Conservation (phyloP, 768 basidiomycete species). For the Thelephora aurantiotincta region DNA sequence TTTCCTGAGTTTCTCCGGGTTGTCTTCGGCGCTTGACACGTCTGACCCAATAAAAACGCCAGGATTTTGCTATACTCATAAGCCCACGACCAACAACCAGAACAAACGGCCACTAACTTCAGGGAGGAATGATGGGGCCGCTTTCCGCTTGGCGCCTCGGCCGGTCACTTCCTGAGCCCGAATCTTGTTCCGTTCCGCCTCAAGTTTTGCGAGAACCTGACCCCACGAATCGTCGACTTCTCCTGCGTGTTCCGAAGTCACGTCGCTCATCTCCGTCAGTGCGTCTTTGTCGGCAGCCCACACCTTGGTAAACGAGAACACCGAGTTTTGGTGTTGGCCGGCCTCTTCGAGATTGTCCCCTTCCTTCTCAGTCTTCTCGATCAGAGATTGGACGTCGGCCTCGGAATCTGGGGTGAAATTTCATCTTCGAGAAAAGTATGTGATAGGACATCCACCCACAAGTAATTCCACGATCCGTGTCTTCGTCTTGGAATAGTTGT, state of each 20-base stretch:
- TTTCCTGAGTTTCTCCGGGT: conserved; percentile 19
- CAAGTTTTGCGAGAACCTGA: conserved; percentile 40
- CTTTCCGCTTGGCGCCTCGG: conserved; percentile 61
- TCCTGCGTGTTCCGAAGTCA: conserved; percentile 16
- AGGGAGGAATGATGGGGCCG: conserved; percentile 34
- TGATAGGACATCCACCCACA: conserved; percentile 29
- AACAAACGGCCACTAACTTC: conserved; percentile 14
- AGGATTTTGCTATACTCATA: not conserved
- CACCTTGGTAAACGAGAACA: conserved; percentile 83
- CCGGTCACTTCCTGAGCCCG: conserved; percentile 45
- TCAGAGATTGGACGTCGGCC: conserved; percentile 71
- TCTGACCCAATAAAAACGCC: conserved; percentile 2
- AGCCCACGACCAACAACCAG: not conserved
- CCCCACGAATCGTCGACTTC: conserved; percentile 75
- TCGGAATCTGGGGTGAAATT: conserved; percentile 43
- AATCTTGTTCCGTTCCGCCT: conserved; percentile 29
- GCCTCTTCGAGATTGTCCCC: conserved; percentile 34
- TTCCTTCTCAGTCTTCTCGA: conserved; percentile 73
- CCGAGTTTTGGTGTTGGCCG: conserved; percentile 33
- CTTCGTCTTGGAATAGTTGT: conserved; percentile 59
- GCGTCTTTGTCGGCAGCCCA: conserved; percentile 74
- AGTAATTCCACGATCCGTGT: conserved; percentile 43
- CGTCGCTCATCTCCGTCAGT: conserved; percentile 54
- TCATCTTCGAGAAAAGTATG: not conserved
- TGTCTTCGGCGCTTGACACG: conserved; percentile 17